Conservation (phyloP, 2,329 filamentous ascomycete species). For the Endoconidiophora polonica region DNA sequence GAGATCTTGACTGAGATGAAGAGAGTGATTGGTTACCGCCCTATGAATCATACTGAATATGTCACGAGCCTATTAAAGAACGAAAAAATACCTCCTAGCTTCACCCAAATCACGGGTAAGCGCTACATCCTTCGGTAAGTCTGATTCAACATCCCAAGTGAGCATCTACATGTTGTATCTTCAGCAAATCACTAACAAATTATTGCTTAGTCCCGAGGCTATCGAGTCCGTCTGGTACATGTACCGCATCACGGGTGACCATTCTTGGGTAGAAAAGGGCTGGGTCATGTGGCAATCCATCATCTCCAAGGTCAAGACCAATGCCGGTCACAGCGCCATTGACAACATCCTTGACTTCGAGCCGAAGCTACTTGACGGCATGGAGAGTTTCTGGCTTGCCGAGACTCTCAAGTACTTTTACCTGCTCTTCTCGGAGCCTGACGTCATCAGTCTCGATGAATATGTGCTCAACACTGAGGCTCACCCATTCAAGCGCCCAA, state of each 20-base stretch:
- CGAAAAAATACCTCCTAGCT: constrained; percentile 34
- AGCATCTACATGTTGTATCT: background rate
- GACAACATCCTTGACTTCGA: constrained; percentile 37
- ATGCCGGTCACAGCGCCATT: constrained; percentile 54
- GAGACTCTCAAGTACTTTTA: constrained; percentile 93
- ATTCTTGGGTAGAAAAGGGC: constrained; percentile 58
- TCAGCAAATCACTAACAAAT: background rate
- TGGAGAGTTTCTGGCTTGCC: constrained; percentile 83
- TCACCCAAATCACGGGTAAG: constrained; percentile 26
- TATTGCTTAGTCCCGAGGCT: constrained; percentile 51
- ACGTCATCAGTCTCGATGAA: constrained; percentile 49
- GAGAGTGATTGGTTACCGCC: constrained; percentile 18
- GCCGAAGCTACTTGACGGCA: constrained; percentile 37
- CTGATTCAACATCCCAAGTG: background rate
- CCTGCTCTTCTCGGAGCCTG: constrained; percentile 54
- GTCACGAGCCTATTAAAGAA: constrained; percentile 28
- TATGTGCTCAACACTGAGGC: constrained; percentile 52
- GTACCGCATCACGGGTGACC: constrained; percentile 74
- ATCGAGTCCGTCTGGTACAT: constrained; percentile 82
- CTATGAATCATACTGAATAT: constrained; percentile 37
- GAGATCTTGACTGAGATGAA: constrained; percentile 3
- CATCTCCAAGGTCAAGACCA: constrained; percentile 45
- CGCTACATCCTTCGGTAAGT: constrained; percentile 47
- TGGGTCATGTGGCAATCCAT: constrained; percentile 75
- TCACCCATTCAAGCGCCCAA: constrained; percentile 37